These are phyloP conservation scores for Heracleum sosnowskyi DNA, from an alignment of 129 eudicot genomes.

Conservation along the genomic window DNA sequence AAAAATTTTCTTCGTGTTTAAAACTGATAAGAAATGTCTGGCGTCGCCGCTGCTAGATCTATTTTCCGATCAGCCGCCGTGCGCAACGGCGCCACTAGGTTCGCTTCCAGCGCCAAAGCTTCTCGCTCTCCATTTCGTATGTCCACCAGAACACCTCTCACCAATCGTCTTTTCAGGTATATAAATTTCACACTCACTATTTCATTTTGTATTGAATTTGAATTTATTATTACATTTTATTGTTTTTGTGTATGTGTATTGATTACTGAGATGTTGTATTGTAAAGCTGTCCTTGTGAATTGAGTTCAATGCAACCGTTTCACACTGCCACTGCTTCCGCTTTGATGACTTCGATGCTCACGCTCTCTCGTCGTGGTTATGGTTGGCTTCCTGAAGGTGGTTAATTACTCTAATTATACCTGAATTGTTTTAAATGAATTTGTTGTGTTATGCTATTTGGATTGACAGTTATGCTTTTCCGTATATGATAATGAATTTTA, in stretches of 20 bases:
- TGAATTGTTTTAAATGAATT: background rate
- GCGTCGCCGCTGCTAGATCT: slow-evolving; percentile 72
- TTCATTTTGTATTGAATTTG: no score
- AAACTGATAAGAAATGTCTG: slow-evolving; percentile 11
- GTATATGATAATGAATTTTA: no score
- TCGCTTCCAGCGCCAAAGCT: slow-evolving; percentile 50
- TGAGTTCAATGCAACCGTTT: slow-evolving; percentile 72
- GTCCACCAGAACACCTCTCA: slow-evolving; percentile 38
- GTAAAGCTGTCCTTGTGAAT: slow-evolving; percentile 62
- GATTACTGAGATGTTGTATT: background rate
- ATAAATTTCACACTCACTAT: background rate
- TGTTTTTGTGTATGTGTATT: background rate
- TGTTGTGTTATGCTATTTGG: background rate
- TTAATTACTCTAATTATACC: background rate
- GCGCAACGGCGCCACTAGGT: slow-evolving; percentile 54
- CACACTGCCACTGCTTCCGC: slow-evolving; percentile 76
- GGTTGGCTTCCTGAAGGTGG: slow-evolving; percentile 71
- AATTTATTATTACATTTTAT: background rate
- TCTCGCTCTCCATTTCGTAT: slow-evolving; percentile 47
- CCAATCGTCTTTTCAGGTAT: slow-evolving; percentile 71
- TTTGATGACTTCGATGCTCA: slow-evolving; percentile 67
- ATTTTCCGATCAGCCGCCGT: slow-evolving; percentile 57
- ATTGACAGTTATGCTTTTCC: no score
- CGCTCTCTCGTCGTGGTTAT: slow-evolving; percentile 37
- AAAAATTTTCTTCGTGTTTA: background rate